Evolutionary conservation across 176 grass and related monocot genomes (phyloP).

Genomic region (Bothriochloa decipiens): DNA sequence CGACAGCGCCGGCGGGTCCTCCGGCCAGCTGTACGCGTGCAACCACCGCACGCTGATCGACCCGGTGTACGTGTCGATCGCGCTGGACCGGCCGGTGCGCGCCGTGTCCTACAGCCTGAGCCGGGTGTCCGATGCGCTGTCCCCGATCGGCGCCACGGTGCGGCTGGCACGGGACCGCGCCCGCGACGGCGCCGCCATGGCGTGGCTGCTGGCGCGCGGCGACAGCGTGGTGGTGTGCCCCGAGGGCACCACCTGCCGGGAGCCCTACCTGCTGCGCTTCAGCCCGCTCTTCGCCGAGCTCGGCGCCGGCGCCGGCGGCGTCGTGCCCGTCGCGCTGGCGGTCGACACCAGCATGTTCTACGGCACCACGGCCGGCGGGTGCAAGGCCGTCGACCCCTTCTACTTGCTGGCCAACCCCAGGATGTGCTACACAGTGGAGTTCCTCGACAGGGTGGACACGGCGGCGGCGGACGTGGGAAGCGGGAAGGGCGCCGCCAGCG

Average conservation of each 20-base stretch:
- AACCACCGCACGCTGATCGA: constrained; percentile 89
- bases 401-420: constrained; percentile 66
- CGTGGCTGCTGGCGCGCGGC: constrained; percentile 36
- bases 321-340: constrained; percentile 67
- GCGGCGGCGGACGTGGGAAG: neutral
- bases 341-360: constrained; percentile 58
- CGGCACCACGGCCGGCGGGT: constrained; percentile 63
- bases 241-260: constrained; percentile 74
- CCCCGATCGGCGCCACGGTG: constrained; percentile 61
- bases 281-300: constrained; percentile 79
- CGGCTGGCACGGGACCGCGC: constrained; percentile 53
- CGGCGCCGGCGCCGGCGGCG: neutral
- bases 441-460: constrained; percentile 56
- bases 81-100: constrained; percentile 45
- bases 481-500: neutral
- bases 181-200: constrained; percentile 59
- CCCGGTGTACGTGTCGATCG: constrained; percentile 74
- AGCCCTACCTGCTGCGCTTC: constrained; percentile 78
- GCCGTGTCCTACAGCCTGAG: constrained; percentile 79
- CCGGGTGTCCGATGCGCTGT: constrained; percentile 57
- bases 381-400: constrained; percentile 69
- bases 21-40: constrained; percentile 64
- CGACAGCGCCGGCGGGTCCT: neutral
- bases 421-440: constrained; percentile 60
- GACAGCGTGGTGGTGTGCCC: constrained; percentile 65